These are phyloP conservation scores for Grammothele lineata DNA, from an alignment of 768 basidiomycete species.

Conservation along the genomic window DNA sequence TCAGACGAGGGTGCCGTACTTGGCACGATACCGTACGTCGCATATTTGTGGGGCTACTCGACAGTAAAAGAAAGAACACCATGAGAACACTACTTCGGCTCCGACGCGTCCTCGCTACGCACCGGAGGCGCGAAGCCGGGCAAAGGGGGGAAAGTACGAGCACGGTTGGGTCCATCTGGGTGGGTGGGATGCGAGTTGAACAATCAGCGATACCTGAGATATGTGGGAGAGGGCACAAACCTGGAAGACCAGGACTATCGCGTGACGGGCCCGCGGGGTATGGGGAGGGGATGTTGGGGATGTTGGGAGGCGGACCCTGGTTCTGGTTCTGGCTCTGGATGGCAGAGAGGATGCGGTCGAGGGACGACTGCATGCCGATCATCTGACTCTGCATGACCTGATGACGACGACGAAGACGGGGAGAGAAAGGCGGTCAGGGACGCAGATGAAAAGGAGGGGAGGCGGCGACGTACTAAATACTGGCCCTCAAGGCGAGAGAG, in stretches of 20 bases:
- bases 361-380: conserved; percentile 89
- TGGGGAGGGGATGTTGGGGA: conserved; percentile 24
- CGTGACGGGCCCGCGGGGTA: conserved; percentile 11
- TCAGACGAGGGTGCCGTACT: conserved; percentile 83
- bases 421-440: too few relatives aligned
- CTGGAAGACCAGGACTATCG: conserved; percentile 11
- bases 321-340: conserved; percentile 44
- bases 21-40: conserved; percentile 85
- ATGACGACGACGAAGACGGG: neutral
- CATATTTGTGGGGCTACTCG: conserved; percentile 79
- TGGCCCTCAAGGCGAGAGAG: conserved; percentile 83
- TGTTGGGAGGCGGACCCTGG: conserved; percentile 11
- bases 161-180: conserved; percentile 22
- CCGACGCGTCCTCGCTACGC: conserved; percentile 23
- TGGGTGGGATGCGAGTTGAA: neutral
- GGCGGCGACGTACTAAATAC: conserved; percentile 56
- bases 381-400: conserved; percentile 92
- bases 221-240: conserved; percentile 3
- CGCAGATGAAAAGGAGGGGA: too few relatives aligned
- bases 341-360: conserved; percentile 76
- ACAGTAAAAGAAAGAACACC: conserved; percentile 16
- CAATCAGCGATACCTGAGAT: too few relatives aligned
- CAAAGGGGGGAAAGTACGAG: conserved; percentile 69
- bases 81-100: conserved; percentile 11
- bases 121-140: conserved; percentile 92